Evolutionary conservation across 495 filamentous ascomycete species (phyloP).

Genomic region (Daldinia concentrica): DNA sequence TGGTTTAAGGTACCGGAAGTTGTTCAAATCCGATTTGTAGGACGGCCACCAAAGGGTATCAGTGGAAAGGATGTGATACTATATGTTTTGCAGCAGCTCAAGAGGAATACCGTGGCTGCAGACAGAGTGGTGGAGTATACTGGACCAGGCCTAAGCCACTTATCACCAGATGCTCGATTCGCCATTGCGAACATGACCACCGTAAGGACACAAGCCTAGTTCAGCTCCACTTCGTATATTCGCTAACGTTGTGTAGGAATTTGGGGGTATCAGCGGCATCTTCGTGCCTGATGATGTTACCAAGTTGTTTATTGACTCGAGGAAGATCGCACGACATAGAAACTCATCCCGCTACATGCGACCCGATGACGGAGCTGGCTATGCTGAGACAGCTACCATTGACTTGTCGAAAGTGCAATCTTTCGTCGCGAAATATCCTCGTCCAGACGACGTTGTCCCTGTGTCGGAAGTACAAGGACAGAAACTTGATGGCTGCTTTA

Average conservation of each 20-base stretch:
- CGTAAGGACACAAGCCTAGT: background rate
- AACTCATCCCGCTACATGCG: background rate
- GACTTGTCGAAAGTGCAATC: background rate
- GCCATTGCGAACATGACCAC: conserved; percentile 1
- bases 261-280: background rate
- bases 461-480: background rate
- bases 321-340: background rate
- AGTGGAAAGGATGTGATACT: background rate
- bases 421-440: background rate
- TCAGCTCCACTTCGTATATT: background rate
- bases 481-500: background rate
- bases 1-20: background rate
- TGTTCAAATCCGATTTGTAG: background rate
- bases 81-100: background rate
- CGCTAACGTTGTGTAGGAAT: background rate
- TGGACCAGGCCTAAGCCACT: background rate
- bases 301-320: background rate
- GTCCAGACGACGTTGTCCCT: background rate
- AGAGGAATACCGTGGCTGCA: background rate
- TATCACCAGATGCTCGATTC: background rate
- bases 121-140: background rate
- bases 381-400: background rate
- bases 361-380: background rate
- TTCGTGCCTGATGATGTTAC: background rate
- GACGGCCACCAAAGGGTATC: background rate